These are phyloP conservation scores for Magnolia sinica DNA, from an alignment of 164 flowering plant genomes.

Conservation along the genomic window DNA sequence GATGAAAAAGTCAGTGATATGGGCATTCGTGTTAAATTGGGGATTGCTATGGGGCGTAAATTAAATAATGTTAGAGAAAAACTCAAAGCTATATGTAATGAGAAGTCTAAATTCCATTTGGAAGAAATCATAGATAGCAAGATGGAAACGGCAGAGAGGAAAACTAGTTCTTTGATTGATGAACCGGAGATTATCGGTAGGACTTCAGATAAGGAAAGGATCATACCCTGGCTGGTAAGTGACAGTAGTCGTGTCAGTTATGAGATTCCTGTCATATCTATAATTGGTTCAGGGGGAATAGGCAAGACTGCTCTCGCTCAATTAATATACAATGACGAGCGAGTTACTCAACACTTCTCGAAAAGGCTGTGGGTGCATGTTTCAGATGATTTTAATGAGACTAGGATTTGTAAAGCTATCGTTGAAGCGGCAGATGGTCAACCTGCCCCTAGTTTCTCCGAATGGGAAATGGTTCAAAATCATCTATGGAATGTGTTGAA, in stretches of 20 bases:
- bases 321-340: neutral
- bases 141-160: neutral
- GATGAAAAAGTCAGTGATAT: neutral
- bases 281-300: neutral
- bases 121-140: neutral
- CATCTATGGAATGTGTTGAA: neutral
- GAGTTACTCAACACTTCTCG: neutral
- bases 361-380: neutral
- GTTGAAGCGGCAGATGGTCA: neutral
- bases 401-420: neutral
- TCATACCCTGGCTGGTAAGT: conserved; percentile 7
- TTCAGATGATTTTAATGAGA: neutral
- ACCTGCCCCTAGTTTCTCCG: too few relatives aligned
- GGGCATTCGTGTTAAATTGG: neutral
- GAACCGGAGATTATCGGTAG: conserved; percentile 5
- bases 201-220: neutral
- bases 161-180: conserved; percentile 2
- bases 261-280: neutral
- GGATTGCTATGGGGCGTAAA: neutral
- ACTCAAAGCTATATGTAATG: neutral
- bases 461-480: neutral
- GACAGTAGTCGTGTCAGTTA: neutral
- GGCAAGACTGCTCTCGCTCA: neutral
- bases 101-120: neutral
- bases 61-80: neutral